These are phyloP conservation scores for Botryosphaeria dothidea DNA, from an alignment of 2,329 filamentous ascomycete species.

Conservation along the genomic window DNA sequence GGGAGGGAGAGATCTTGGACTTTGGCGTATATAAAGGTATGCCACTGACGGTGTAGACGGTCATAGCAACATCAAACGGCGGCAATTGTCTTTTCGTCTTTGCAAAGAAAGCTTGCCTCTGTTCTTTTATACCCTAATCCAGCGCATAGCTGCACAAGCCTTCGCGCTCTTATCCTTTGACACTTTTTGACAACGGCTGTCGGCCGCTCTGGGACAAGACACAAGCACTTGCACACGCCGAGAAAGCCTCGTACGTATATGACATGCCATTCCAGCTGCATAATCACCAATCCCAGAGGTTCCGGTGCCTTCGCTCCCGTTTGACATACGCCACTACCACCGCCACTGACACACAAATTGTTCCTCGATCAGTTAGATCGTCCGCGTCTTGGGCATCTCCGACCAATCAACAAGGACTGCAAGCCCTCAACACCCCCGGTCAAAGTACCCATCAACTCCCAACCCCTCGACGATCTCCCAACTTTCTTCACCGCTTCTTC, in stretches of 20 bases:
- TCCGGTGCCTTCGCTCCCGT: slow-evolving; percentile 1
- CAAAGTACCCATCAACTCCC: background rate
- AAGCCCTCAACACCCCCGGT: too few relatives aligned
- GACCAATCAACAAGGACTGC: background rate
- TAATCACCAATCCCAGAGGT: background rate
- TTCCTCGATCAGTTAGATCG: background rate
- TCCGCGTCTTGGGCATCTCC: background rate
- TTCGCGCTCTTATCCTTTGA: background rate
- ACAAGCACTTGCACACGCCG: slow-evolving; percentile 9
- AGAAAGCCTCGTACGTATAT: slow-evolving; percentile 9
- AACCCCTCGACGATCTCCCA: background rate
- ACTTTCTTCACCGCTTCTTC: background rate
- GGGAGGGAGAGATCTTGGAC: background rate
- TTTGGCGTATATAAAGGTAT: slow-evolving; percentile 1
- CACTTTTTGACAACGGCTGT: background rate
- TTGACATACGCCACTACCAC: slow-evolving; percentile 1
- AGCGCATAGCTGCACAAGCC: background rate
- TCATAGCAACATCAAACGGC: background rate
- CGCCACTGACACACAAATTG: slow-evolving; percentile 10
- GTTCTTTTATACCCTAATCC: background rate
- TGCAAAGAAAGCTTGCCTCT: background rate
- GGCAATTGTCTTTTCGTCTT: background rate
- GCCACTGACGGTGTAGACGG: background rate
- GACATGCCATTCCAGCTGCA: background rate
- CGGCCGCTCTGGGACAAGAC: background rate